Base-by-base conservation (phyloP, 495 filamentous ascomycete genomes). In the Annulohypoxylon bovei region DNA sequence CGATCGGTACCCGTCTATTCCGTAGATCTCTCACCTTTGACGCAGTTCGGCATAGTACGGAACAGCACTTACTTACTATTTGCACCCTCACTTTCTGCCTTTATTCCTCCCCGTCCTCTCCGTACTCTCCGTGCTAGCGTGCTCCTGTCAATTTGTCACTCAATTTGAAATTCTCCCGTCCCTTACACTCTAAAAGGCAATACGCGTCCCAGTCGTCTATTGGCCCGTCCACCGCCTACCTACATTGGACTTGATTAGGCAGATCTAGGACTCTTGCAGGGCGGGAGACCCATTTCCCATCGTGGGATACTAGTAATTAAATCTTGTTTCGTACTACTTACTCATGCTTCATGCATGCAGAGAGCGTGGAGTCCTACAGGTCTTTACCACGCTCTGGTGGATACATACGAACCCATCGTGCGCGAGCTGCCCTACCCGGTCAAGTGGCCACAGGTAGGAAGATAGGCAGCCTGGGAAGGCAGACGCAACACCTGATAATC, bases 171-270 rank as follows among this genome's bases (percentile, higher is more conserved):
- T 37, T 47, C 33, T 40, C 61, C 50, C n/a, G 50, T 59, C 7
- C 58, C 58, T 72, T 60, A 72, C 59, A 18, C 18, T 42, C n/a
- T 42, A 6, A 61, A 52, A 18, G 16, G 9, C 18, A 68, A 68
- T 72, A 65, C 70, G 60, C 47, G 46, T 64, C 44, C 54, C 65
- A n/a, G 3, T 32, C 39, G 0, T 37, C 70, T 64, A 72, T 72
- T 72, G 70, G 70, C 11, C 40, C 33, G 47, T 72, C 60, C 47
- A 40, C 32, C 60, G 65, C 64, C 39, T 56, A 39, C 70, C 47
- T 59, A 65, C 65, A 72, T 72, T 67, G 40, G 59, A 42, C 70
- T 68, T 68, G 46, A 72, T 72, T 72, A 72, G 70, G 70, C 70
- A 72, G 70, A 72, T 72, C 60, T 72, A 62, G 47, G 54, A 65